Percentiles rank a stretch among this genome's conserved stretches.
Evolutionary conservation across 306 rosid genomes (phyloP).

Genomic region (Castanea mollissima): DNA sequence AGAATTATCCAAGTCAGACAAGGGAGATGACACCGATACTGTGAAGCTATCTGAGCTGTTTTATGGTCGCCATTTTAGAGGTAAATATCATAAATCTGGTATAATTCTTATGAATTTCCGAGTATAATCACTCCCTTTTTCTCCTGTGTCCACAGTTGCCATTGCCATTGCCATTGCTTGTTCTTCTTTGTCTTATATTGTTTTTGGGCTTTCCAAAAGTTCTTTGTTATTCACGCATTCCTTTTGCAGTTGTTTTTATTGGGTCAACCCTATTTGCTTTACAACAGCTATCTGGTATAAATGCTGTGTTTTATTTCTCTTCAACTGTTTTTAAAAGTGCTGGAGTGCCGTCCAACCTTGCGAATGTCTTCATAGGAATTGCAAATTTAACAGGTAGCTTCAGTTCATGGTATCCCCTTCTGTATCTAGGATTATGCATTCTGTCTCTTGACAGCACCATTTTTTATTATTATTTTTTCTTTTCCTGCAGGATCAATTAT

Average conservation of each 20-base stretch:
- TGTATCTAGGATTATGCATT: slow-evolving; percentile 11
- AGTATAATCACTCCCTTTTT: not conserved
- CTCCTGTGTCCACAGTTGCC: not conserved
- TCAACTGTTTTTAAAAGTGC: slow-evolving; percentile 91
- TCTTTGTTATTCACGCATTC: slow-evolving; percentile 60
- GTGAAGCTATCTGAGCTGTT: slow-evolving; percentile 78
- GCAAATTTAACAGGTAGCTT: slow-evolving; percentile 73
- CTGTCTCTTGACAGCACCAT: slow-evolving; percentile 25
- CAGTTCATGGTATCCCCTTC: slow-evolving; percentile 14
- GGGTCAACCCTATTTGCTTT: slow-evolving; percentile 99
- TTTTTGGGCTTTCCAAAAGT: slow-evolving; percentile 36
- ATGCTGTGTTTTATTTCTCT: slow-evolving; percentile 97
- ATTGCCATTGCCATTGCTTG: not conserved
- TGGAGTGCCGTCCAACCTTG: slow-evolving; percentile 84
- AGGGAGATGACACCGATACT: slow-evolving; percentile 71
- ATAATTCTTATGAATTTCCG: slow-evolving; percentile 5
- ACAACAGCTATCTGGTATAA: slow-evolving; percentile 99
- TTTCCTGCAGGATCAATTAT: slow-evolving; percentile 64
- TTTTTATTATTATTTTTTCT: not conserved
- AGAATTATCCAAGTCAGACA: slow-evolving; percentile 70
- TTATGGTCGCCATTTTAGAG: slow-evolving; percentile 82
- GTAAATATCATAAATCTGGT: slow-evolving; percentile 31
- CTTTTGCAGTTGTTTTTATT: slow-evolving; percentile 99
- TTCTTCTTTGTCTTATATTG: slow-evolving; percentile 16
- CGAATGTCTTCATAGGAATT: slow-evolving; percentile 82